Percentiles rank a stretch among this genome's conserved stretches.
Evolutionary conservation across 805 yeast species (phyloP).

Genomic region (Yarrowia osloensis): DNA sequence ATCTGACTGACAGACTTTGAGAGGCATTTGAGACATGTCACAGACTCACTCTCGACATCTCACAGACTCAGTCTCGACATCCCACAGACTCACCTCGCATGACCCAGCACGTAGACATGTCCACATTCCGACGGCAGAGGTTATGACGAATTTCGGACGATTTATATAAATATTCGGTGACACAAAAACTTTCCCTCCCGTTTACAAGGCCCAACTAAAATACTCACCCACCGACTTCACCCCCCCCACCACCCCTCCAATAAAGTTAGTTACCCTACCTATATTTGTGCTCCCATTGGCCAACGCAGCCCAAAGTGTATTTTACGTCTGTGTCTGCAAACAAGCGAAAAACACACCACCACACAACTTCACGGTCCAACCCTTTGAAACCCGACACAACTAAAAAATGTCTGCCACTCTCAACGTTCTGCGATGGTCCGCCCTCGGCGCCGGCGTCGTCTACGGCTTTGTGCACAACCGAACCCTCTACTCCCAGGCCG

Average conservation of each 20-base stretch:
- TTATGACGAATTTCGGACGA: too few relatives aligned
- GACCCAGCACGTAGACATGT: too few relatives aligned
- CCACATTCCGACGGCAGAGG: too few relatives aligned
- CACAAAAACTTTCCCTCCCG: too few relatives aligned
- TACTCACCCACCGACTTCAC: too few relatives aligned
- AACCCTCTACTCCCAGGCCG: slow-evolving; percentile 61
- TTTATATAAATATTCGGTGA: too few relatives aligned
- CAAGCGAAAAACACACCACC: slow-evolving; percentile 11
- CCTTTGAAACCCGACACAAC: slow-evolving; percentile 9
- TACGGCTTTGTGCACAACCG: slow-evolving; percentile 88
- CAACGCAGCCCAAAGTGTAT: slow-evolving; percentile 8
- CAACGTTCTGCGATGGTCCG: slow-evolving; percentile 82
- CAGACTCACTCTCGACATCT: too few relatives aligned
- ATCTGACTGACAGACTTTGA: too few relatives aligned
- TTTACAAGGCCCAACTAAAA: too few relatives aligned
- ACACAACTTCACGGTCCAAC: neutral
- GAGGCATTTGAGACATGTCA: too few relatives aligned
- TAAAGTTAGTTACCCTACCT: slow-evolving; percentile 28
- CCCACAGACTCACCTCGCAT: too few relatives aligned
- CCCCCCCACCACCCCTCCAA: neutral
- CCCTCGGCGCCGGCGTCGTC: slow-evolving; percentile 81
- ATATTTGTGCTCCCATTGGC: slow-evolving; percentile 25
- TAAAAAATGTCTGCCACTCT: slow-evolving; percentile 30
- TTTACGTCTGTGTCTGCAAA: slow-evolving; percentile 23
- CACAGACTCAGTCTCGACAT: too few relatives aligned